phyloP scores from a whole-genome alignment of 1,284 basidiomycete genomes.

The Boletus hoseneyae region DNA sequence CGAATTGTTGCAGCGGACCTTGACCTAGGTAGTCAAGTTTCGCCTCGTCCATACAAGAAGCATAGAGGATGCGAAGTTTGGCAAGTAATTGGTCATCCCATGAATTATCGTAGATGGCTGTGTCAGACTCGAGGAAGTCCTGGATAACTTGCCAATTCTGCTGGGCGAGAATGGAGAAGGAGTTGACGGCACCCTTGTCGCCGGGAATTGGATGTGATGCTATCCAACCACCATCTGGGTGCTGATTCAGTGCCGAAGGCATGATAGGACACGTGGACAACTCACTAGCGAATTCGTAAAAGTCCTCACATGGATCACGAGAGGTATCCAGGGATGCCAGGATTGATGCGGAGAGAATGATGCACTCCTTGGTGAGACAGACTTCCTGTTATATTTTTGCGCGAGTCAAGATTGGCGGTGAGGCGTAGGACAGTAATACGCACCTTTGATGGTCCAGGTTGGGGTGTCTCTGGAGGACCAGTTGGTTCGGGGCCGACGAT shows the following conservation, averaged over 20 bases:
- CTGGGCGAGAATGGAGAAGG: slow-evolving; percentile 58
- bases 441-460: slow-evolving; percentile 29
- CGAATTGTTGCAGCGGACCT: slow-evolving; percentile 57
- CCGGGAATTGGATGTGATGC: slow-evolving; percentile 78
- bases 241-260: slow-evolving; percentile 2
- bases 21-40: slow-evolving; percentile 61
- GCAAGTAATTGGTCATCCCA: slow-evolving; percentile 68
- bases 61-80: slow-evolving; percentile 81
- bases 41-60: slow-evolving; percentile 80
- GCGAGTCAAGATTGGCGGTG: slow-evolving; percentile 1
- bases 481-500: slow-evolving; percentile 35
- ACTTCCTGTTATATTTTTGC: slow-evolving; percentile 40
- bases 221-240: slow-evolving; percentile 78
- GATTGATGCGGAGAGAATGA: slow-evolving; percentile 80
- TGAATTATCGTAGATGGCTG: slow-evolving; percentile 29
- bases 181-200: slow-evolving; percentile 70
- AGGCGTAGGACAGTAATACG: not conserved
- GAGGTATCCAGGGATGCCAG: slow-evolving; percentile 78
- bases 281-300: slow-evolving; percentile 88
- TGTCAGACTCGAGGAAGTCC: slow-evolving; percentile 49
- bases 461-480: slow-evolving; percentile 29
- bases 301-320: slow-evolving; percentile 93
- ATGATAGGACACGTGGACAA: slow-evolving; percentile 16
- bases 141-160: slow-evolving; percentile 65
- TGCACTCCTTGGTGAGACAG: slow-evolving; percentile 81